Base-by-base conservation (phyloP, 441 rosid species). In the Adansonia rubrostipa region DNA sequence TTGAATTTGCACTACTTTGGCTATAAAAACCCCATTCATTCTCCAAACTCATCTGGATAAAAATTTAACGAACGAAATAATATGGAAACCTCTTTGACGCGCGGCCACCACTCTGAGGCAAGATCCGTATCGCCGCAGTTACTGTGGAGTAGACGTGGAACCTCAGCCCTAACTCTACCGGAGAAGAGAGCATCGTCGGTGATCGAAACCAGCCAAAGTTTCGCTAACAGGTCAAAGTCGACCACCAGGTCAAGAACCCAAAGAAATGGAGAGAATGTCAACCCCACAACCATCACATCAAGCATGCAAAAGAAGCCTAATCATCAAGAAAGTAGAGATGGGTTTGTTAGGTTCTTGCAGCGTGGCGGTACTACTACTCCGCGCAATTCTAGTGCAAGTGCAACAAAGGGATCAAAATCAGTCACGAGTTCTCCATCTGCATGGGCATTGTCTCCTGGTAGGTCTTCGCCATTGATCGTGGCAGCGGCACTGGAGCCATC, bases 401-500 rank as follows among this genome's bases (percentile, higher is more conserved):
- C 64, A 6, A 64, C 80, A 14, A 83, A 64, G 76, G 85, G 78
- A 75, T 62, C 79, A 5, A 79, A 72, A 73, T 58, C 86, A 0
- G 78, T 79, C 50, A 69, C 71, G 40, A 74, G 71, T 65, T 82
- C 89, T 10, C 85, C 92, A 1, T 94, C 96, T 0, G 94, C 98
- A 6, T 91, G 96, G 98, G 92, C 91, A 6, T 82, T 91, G 77
- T 93, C 95, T 0, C 92, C 92, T 0, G 96, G 93, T 15, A 84
- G 95, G 68, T 63, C 87, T 60, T 77, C 84, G 1, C 80, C 77
- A 14, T 74, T 65, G 15, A 8, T 78, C 75, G 64, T 56, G 65
- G 72, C 85, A 10, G 64, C 24, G 11, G 57, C 80, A 3, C 80
- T 83, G 40, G 82, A 78, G 76, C 50, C 64, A 11, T 17, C 56